Evolutionary conservation across 2,329 filamentous ascomycete species (phyloP).

Genomic region (Colletotrichum gigasporum): DNA sequence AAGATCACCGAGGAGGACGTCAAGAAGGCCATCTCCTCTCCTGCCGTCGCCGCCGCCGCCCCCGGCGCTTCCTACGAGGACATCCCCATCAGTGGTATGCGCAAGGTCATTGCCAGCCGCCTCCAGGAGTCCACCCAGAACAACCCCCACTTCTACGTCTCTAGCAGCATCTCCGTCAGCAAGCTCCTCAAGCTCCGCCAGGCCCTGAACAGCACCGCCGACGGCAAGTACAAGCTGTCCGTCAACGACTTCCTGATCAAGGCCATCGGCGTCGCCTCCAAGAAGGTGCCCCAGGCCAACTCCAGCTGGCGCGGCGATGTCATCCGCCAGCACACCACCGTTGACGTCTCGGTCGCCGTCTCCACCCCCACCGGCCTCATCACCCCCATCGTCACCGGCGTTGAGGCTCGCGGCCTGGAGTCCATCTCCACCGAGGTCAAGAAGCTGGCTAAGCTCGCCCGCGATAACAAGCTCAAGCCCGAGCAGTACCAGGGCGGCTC

Average conservation of each 20-base stretch:
- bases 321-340: slow-evolving; percentile 92
- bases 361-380: slow-evolving; percentile 93
- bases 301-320: slow-evolving; percentile 91
- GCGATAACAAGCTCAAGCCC: slow-evolving; percentile 98
- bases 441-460: slow-evolving; percentile 94
- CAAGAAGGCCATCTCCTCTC: slow-evolving; percentile 79
- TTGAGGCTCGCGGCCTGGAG: slow-evolving; percentile 86
- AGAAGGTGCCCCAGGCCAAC: slow-evolving; percentile 96
- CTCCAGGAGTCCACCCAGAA: slow-evolving; percentile 85
- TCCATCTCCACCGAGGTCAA: slow-evolving; percentile 91
- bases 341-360: slow-evolving; percentile 95
- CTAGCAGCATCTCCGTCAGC: slow-evolving; percentile 86
- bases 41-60: slow-evolving; percentile 59
- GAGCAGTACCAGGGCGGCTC: slow-evolving; percentile 99
- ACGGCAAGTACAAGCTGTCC: slow-evolving; percentile 98
- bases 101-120: slow-evolving; percentile 95
- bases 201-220: slow-evolving; percentile 86
- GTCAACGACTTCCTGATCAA: slow-evolving; percentile 99
- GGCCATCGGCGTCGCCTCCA: slow-evolving; percentile 86
- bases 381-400: slow-evolving; percentile 94
- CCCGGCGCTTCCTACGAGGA: slow-evolving; percentile 81
- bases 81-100: slow-evolving; percentile 87
- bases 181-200: slow-evolving; percentile 97
- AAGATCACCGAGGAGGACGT: slow-evolving; percentile 92
- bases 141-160: slow-evolving; percentile 99